phyloP scores from a whole-genome alignment of 257 asterid species.

The Plantago elongata region DNA sequence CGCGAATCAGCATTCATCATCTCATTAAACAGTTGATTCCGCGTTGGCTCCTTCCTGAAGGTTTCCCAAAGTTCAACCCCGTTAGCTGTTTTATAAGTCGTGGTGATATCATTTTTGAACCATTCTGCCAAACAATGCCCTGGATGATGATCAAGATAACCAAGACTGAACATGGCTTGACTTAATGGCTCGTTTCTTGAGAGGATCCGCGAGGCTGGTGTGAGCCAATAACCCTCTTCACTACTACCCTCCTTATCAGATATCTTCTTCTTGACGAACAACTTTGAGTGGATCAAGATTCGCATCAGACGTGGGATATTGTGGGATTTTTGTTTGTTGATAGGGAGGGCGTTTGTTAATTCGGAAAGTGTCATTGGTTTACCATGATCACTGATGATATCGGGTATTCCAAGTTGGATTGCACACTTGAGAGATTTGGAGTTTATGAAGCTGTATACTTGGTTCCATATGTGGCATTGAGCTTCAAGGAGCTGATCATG shows the following conservation, averaged over 20 bases:
- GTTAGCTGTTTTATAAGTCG: slow-evolving; percentile 9
- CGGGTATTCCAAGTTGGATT: slow-evolving; percentile 1
- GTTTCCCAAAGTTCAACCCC: slow-evolving; percentile 1
- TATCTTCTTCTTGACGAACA: slow-evolving; percentile 5
- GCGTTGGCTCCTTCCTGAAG: neutral
- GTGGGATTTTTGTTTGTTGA: neutral
- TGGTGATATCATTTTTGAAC: slow-evolving; percentile 10
- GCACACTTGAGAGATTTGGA: slow-evolving; percentile 14
- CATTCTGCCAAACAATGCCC: slow-evolving; percentile 16
- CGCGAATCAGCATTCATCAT: slow-evolving; percentile 22
- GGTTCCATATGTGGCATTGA: slow-evolving; percentile 11
- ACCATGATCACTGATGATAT: slow-evolving; percentile 8
- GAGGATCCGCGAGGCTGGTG: slow-evolving; percentile 17
- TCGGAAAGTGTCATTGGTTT: slow-evolving; percentile 18
- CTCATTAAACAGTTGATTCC: slow-evolving; percentile 19
- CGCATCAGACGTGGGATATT: slow-evolving; percentile 16
- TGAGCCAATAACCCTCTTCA: slow-evolving; percentile 9
- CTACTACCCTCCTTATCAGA: neutral
- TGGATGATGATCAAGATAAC: slow-evolving; percentile 12
- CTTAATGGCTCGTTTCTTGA: slow-evolving; percentile 12
- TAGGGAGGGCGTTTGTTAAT: neutral
- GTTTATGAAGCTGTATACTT: slow-evolving; percentile 12
- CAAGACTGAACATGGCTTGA: neutral
- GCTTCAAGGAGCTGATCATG: slow-evolving; percentile 16
- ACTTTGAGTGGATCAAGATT: slow-evolving; percentile 15